These are phyloP conservation scores for Salix viminalis DNA, from an alignment of 345 rosid species.

Conservation along the genomic window DNA sequence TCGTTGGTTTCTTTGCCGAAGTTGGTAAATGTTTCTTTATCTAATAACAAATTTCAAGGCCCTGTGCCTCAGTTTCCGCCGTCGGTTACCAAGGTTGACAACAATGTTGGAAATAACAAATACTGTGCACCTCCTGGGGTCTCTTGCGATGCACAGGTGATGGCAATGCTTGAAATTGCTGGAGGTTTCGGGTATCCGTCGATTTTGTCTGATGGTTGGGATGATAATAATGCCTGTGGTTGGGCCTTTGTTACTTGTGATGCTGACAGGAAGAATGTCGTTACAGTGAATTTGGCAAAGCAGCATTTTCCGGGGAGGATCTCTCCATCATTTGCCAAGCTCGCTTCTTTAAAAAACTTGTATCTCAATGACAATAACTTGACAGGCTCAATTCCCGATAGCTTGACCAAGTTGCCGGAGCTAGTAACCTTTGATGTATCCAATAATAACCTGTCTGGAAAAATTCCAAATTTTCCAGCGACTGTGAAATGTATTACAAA, in stretches of 20 bases:
- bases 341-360: constrained; percentile 48
- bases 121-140: constrained; percentile 45
- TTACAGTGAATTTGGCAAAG: constrained; percentile 46
- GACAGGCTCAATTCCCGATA: constrained; percentile 62
- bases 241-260: constrained; percentile 69
- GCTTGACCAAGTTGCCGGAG: constrained; percentile 38
- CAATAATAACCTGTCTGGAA: constrained; percentile 13
- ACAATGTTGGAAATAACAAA: constrained; percentile 30
- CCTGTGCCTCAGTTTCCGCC: constrained; percentile 45
- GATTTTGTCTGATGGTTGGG: constrained; percentile 59
- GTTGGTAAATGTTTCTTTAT: constrained; percentile 49
- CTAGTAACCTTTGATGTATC: constrained; percentile 16
- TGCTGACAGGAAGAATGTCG: constrained; percentile 30
- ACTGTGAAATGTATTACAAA: neutral
- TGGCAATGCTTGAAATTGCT: constrained; percentile 53
- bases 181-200: constrained; percentile 65
- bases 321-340: constrained; percentile 60
- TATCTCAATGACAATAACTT: constrained; percentile 52
- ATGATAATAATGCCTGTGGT: constrained; percentile 56
- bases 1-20: constrained; percentile 37
- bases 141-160: constrained; percentile 57
- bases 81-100: constrained; percentile 17
- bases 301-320: constrained; percentile 51
- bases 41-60: constrained; percentile 78
- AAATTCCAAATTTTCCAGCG: neutral